Evolutionary conservation across 202 grass and related monocot genomes (phyloP).

Genomic region (Elaeis oleifera): DNA sequence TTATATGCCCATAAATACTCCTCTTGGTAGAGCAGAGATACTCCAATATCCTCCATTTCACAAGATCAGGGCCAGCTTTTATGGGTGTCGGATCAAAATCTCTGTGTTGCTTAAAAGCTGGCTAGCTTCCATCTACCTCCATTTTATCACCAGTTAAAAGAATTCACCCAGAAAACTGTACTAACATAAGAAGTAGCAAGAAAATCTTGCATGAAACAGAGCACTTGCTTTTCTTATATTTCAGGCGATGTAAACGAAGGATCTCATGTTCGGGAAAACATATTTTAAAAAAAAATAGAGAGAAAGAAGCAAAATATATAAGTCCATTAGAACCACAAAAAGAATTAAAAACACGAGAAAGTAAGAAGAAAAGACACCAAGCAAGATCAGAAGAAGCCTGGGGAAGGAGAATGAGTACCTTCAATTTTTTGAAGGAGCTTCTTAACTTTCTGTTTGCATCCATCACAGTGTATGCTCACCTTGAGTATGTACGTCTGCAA

Average conservation of each 20-base stretch:
- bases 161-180: too few species aligned
- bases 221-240: too few species aligned
- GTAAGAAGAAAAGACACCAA: conserved; percentile 7
- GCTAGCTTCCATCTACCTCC: too few species aligned
- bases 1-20: too few species aligned
- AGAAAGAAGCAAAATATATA: background rate
- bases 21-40: too few species aligned
- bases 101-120: too few species aligned
- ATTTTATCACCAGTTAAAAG: too few species aligned
- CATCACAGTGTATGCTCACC: conserved; percentile 99
- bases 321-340: conserved; percentile 13
- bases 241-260: background rate
- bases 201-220: too few species aligned
- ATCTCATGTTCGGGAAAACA: background rate
- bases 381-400: conserved; percentile 8
- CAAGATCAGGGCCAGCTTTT: too few species aligned
- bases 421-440: conserved; percentile 92
- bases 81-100: too few species aligned
- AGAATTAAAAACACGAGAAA: conserved; percentile 8
- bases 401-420: conserved; percentile 39
- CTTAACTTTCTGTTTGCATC: conserved; percentile 92
- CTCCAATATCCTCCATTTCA: too few species aligned
- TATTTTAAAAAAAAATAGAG: background rate
- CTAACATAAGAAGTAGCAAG: too few species aligned
- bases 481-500: conserved; percentile 81